Base-by-base conservation (phyloP, 129 eudicot genomes). In the Tagetes erecta region DNA sequence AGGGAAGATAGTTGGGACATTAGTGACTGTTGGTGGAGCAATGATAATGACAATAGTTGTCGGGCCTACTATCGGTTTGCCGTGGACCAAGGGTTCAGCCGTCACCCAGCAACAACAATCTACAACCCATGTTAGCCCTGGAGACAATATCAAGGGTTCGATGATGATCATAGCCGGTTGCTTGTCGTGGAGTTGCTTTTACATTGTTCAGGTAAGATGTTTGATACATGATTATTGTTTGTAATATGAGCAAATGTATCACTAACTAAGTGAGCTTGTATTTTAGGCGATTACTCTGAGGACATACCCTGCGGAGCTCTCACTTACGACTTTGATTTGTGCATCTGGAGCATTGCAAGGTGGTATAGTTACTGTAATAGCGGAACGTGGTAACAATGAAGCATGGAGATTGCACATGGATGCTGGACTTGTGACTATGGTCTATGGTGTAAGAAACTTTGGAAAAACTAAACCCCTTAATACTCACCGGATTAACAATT, bases 21-120 rank as follows among this genome's bases (percentile, higher is more conserved):
- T 87, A 41, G 88, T 86, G 27, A 87, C 92, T 0, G 78, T 89
- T 8, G 92, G 89, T 11, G 96, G 96, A 8, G 96, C 92, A 8
- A 87, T 89, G 96, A 87, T 87, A 50, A 89, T 89, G 90, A 89
- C 92, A 1, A 64, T 89, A 8, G 67, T 87, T n/a, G 81, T 39
- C n/a, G 96, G 96, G 10, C 85, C 90, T 13, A 71, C 80, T 27
- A 77, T 89, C 13, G 72, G 59, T 7, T 71, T 85, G 69, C 95
- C 90, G 37, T 81, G 91, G 94, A 81, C 78, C 53, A 81, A 81
- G 75, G 81, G 64, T 31, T 52, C 81, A 53, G 14, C 64, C 57
- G 68, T 59, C 41, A 37, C 41, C 6, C 68, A 69, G 8, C 69
- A 70, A 11, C 55, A 76, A 9, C 78, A 81, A 57, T 12, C 78